Evolutionary conservation across 2,329 filamentous ascomycete genomes (phyloP), one percentile per base, ranked within the genome.

Genomic region (Neodidymelliopsis sp.): DNA sequence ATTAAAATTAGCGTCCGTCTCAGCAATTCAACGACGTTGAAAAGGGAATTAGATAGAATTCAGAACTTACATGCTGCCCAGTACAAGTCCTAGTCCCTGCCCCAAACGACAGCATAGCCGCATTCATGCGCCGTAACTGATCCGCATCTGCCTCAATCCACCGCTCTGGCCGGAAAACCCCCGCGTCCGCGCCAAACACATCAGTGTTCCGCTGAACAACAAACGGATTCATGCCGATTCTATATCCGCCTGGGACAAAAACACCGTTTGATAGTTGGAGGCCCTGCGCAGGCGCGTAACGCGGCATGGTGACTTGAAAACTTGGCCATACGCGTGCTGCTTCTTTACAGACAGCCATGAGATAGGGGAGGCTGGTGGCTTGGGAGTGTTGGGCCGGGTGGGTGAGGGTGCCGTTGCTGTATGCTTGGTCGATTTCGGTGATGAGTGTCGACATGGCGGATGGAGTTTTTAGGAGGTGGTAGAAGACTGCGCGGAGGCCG

Each of bases 311-410:
- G 10, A 91, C 75, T 0, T 88, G 88, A 0, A 86, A 81, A 0
- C 89, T 86, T 0, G 89, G 88, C 68, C 91, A 88, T 58, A 91
- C 67, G 7, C 89, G 83, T 73, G 91, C 88, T 6, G 86, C 83
- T 70, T 94, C 90, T 65, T 91, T 89, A 62, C 92, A 82, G 41
- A 84, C 85, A 2, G 89, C 89, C 63, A 90, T 86, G 2, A 94
- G 81, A 66, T 92, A 93, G 0, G 84, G 83, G 4, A 93, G 78
- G 39, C 81, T 81, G 67, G 89, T 85, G 38, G 78, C 80, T 68
- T 91, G 60, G 3, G 22, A 22, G 23, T 66, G 53, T 22, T 50
- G 53, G 3, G 57, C 40, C 6, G 54, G 58, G 3, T 48, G 49
- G 3, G 38, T 50, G 10, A 65, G 43, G 34, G 33, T 15, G 24